Evolutionary conservation across 2,329 filamentous ascomycete genomes (phyloP).

Genomic region (Aspergillus brasiliensis): DNA sequence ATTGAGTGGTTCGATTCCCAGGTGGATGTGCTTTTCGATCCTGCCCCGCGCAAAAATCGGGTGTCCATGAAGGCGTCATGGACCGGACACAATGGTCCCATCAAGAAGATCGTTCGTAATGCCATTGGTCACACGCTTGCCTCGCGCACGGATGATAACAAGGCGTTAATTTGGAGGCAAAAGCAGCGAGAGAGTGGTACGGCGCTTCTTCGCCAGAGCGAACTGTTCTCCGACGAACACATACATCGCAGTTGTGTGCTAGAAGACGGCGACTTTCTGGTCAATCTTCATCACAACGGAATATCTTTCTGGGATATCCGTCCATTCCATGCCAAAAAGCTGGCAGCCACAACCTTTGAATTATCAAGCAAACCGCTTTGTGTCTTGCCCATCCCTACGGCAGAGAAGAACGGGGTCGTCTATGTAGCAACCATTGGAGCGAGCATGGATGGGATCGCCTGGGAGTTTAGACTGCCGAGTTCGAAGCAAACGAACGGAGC

Average conservation of each 20-base stretch:
- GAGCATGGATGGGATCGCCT: constrained; percentile 75
- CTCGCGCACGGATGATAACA: constrained; percentile 75
- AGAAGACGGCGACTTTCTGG: constrained; percentile 73
- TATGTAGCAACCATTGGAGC: constrained; percentile 84
- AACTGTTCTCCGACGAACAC: constrained; percentile 66
- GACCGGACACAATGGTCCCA: constrained; percentile 79
- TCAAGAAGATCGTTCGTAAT: constrained; percentile 85
- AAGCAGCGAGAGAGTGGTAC: constrained; percentile 53
- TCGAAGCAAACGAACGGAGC: constrained; percentile 29
- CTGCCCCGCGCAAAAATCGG: constrained; percentile 60
- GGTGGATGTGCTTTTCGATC: constrained; percentile 79
- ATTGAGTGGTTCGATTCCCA: constrained; percentile 80
- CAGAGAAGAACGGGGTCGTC: constrained; percentile 59
- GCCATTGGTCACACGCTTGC: constrained; percentile 78
- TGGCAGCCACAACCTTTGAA: constrained; percentile 62
- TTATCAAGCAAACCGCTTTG: constrained; percentile 74
- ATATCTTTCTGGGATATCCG: constrained; percentile 82
- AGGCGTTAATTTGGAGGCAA: constrained; percentile 83
- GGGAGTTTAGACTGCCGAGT: constrained; percentile 70
- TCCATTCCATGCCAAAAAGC: constrained; percentile 56
- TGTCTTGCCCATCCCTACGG: constrained; percentile 67
- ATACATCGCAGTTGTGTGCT: constrained; percentile 81
- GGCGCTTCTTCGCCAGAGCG: constrained; percentile 66
- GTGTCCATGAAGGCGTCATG: constrained; percentile 67
- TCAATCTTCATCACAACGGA: constrained; percentile 73